Percentiles rank a stretch among this genome's conserved stretches.
Evolutionary conservation across 306 rosid species (phyloP).

Genomic region (Phaseolus lunatus): DNA sequence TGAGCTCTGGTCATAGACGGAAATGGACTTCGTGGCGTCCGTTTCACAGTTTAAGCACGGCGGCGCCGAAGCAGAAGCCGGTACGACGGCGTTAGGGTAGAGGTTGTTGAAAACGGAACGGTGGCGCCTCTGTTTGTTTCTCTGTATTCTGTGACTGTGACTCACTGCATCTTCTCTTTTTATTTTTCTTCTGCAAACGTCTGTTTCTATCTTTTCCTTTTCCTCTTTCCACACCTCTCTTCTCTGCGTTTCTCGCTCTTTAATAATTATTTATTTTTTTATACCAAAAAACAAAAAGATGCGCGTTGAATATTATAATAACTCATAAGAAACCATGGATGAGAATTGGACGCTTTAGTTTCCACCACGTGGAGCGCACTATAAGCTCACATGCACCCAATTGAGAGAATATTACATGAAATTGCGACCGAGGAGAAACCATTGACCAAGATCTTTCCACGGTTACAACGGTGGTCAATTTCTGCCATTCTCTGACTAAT

Average conservation of each 20-base stretch:
- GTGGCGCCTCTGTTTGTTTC: constrained; percentile 29
- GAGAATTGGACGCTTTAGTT: constrained; percentile 29
- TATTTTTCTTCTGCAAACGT: constrained; percentile 9
- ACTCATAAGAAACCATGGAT: neutral
- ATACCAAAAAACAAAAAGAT: neutral
- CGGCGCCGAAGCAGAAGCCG: constrained; percentile 41
- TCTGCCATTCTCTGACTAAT: constrained; percentile 9
- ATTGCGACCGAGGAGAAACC: neutral
- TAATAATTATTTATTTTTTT: neutral
- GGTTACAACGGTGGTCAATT: constrained; percentile 17
- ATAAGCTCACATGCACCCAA: constrained; percentile 23
- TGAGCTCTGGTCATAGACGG: constrained; percentile 29
- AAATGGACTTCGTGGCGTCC: constrained; percentile 49
- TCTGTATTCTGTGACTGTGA: constrained; percentile 19
- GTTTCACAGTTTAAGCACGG: constrained; percentile 38
- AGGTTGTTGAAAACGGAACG: constrained; percentile 1
- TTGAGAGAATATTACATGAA: too few species aligned
- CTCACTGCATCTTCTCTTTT: neutral
- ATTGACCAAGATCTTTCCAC: neutral
- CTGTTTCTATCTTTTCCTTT: neutral
- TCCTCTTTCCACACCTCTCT: neutral
- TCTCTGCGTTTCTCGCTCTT: neutral
- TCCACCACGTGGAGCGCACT: constrained; percentile 51
- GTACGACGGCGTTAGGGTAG: constrained; percentile 51
- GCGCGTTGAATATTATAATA: constrained; percentile 17